Conservation (phyloP, 345 rosid genomes). For the Xanthoceras sorbifolium region DNA sequence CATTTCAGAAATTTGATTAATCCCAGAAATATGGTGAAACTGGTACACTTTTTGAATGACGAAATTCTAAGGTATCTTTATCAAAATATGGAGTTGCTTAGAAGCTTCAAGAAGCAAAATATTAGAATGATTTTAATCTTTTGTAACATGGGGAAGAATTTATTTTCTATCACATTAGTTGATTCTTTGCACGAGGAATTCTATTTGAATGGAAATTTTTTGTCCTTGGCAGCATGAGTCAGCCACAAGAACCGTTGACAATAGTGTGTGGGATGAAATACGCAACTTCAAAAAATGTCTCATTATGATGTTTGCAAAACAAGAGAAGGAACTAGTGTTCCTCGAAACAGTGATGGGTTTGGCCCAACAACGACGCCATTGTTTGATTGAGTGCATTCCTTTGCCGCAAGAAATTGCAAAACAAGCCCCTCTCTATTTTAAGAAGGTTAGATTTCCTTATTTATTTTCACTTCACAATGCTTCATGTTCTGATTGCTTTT, state of each 20-base stretch:
- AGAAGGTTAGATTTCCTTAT: slow-evolving; percentile 49
- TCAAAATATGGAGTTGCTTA: neutral
- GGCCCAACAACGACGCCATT: slow-evolving; percentile 80
- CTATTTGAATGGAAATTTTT: neutral
- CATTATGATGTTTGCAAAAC: slow-evolving; percentile 83
- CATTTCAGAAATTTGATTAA: neutral
- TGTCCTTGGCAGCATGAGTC: slow-evolving; percentile 70
- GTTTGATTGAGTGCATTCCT: slow-evolving; percentile 87
- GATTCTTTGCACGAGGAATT: neutral
- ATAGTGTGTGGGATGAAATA: slow-evolving; percentile 85
- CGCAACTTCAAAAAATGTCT: slow-evolving; percentile 93
- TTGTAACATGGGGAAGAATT: neutral
- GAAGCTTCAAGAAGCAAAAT: neutral
- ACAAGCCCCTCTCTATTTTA: slow-evolving; percentile 83
- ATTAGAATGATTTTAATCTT: neutral
- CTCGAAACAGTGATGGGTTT: slow-evolving; percentile 87
- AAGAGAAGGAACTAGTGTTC: slow-evolving; percentile 79
- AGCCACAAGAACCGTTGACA: slow-evolving; percentile 69
- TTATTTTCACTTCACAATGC: neutral
- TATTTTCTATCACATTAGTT: neutral
- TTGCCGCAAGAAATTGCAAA: slow-evolving; percentile 68
- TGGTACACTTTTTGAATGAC: neutral
- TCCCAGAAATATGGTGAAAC: neutral
- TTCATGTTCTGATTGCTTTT: slow-evolving; percentile 12
- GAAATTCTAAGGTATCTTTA: neutral